Percentiles rank a stretch among this genome's conserved stretches.
Evolutionary conservation across 2,329 filamentous ascomycete genomes (phyloP).

Genomic region (Ceratocystis harringtonii): DNA sequence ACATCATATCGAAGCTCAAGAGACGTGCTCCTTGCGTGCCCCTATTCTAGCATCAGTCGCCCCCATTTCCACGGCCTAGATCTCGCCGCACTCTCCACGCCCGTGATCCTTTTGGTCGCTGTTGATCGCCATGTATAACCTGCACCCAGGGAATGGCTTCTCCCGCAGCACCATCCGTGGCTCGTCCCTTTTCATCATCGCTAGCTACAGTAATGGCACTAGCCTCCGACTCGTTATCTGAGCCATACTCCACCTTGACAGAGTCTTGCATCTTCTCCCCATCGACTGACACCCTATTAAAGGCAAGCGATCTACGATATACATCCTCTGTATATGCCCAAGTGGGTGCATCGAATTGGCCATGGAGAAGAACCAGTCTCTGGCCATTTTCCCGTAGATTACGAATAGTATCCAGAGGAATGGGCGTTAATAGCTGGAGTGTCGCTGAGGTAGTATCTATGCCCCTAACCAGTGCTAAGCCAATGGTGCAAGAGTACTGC

Average conservation of each 20-base stretch:
- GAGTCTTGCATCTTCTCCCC: constrained; percentile 18
- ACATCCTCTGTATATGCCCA: constrained; percentile 57
- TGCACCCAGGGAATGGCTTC: constrained; percentile 43
- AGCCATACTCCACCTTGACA: constrained; percentile 20
- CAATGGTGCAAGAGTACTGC: constrained; percentile 41
- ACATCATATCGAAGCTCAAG: neutral
- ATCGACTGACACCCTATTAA: constrained; percentile 13
- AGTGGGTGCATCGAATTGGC: constrained; percentile 51
- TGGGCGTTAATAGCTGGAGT: constrained; percentile 53
- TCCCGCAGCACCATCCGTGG: constrained; percentile 18
- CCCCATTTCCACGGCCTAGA: constrained; percentile 31
- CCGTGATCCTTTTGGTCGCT: constrained; percentile 40
- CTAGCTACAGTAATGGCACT: constrained; percentile 25
- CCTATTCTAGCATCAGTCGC: constrained; percentile 3
- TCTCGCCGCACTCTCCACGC: constrained; percentile 52
- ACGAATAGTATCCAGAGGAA: constrained; percentile 29
- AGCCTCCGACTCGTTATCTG: constrained; percentile 23
- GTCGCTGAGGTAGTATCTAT: constrained; percentile 40
- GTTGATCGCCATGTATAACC: constrained; percentile 38
- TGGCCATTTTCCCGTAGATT: constrained; percentile 29
- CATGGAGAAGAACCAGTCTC: constrained; percentile 48
- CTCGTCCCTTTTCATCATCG: constrained; percentile 4
- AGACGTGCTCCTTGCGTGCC: neutral
- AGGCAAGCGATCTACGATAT: constrained; percentile 26
- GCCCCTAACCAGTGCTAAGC: constrained; percentile 53